Evolutionary conservation across 139 green algal species (phyloP).

Genomic region (Tetraselmis striata): DNA sequence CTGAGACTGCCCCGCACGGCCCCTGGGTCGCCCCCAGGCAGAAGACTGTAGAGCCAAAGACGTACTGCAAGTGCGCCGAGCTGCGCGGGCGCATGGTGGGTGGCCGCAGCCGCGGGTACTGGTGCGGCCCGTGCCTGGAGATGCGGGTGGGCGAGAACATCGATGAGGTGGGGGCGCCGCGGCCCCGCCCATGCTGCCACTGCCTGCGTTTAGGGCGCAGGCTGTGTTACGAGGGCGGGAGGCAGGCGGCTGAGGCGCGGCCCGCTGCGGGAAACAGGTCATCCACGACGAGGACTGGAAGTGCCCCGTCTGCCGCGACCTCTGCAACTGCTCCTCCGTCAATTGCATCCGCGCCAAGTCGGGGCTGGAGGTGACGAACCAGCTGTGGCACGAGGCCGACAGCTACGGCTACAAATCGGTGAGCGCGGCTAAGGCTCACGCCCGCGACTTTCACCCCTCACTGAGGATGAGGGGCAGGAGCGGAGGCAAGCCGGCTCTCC

Average conservation of each 20-base stretch:
- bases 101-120: slow-evolving; percentile 30
- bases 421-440: no score
- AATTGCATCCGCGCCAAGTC: slow-evolving; percentile 38
- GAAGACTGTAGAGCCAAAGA: slow-evolving; percentile 45
- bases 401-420: slow-evolving; percentile 48
- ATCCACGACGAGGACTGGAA: slow-evolving; percentile 26
- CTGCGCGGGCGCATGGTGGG: slow-evolving; percentile 12
- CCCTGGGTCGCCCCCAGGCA: no score
- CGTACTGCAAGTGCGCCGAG: slow-evolving; percentile 38
- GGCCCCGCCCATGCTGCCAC: no score
- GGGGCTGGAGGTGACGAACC: slow-evolving; percentile 34
- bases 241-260: no score
- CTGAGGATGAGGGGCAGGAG: no score
- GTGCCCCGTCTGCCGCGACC: slow-evolving; percentile 51
- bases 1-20: no score
- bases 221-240: no score
- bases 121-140: slow-evolving; percentile 50
- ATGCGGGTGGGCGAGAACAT: slow-evolving; percentile 58
- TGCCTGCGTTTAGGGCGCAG: no score
- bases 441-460: no score
- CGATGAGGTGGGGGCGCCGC: slow-evolving; percentile 44
- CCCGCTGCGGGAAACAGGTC: no score
- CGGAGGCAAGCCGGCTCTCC: no score
- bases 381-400: slow-evolving; percentile 42
- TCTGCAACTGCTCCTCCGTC: slow-evolving; percentile 58